Evolutionary conservation across 805 yeast species (phyloP).

Genomic region (Yarrowia bubula): DNA sequence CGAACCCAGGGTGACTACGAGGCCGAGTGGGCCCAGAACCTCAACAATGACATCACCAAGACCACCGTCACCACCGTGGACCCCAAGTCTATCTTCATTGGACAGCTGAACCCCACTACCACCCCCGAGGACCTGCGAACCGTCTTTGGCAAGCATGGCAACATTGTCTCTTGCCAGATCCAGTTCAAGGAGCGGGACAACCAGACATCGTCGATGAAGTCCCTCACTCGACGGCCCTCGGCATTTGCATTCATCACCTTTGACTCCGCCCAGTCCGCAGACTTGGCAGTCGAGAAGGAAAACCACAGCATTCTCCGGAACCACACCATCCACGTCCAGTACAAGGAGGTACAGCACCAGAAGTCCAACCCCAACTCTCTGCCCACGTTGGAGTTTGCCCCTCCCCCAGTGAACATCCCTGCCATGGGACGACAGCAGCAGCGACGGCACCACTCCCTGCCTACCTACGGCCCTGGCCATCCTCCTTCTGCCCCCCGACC

Average conservation of each 20-base stretch:
- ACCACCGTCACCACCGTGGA: slow-evolving; percentile 53
- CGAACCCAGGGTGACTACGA: slow-evolving; percentile 42
- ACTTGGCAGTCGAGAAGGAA: slow-evolving; percentile 68
- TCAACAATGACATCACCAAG: slow-evolving; percentile 36
- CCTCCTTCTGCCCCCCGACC: slow-evolving; percentile 5
- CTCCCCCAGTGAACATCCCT: slow-evolving; percentile 70
- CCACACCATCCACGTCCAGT: slow-evolving; percentile 82
- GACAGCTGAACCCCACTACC: slow-evolving; percentile 59
- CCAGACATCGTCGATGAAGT: not conserved
- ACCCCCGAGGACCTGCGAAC: slow-evolving; percentile 54
- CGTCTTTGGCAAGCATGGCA: slow-evolving; percentile 68
- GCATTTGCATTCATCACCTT: slow-evolving; percentile 71
- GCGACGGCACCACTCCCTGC: slow-evolving; percentile 21
- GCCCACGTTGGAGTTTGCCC: slow-evolving; percentile 59
- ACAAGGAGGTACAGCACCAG: slow-evolving; percentile 49
- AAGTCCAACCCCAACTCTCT: slow-evolving; percentile 30
- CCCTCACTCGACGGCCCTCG: slow-evolving; percentile 13
- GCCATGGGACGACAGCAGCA: slow-evolving; percentile 6
- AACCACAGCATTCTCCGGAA: slow-evolving; percentile 74
- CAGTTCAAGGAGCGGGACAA: slow-evolving; percentile 17
- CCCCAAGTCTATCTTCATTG: slow-evolving; percentile 71
- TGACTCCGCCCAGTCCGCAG: slow-evolving; percentile 68
- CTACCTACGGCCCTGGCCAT: not conserved
- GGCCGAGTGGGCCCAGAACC: slow-evolving; percentile 85
- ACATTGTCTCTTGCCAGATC: slow-evolving; percentile 39